Evolutionary conservation across 2,329 filamentous ascomycete species (phyloP).

Genomic region (Daldinia eschscholtzii): DNA sequence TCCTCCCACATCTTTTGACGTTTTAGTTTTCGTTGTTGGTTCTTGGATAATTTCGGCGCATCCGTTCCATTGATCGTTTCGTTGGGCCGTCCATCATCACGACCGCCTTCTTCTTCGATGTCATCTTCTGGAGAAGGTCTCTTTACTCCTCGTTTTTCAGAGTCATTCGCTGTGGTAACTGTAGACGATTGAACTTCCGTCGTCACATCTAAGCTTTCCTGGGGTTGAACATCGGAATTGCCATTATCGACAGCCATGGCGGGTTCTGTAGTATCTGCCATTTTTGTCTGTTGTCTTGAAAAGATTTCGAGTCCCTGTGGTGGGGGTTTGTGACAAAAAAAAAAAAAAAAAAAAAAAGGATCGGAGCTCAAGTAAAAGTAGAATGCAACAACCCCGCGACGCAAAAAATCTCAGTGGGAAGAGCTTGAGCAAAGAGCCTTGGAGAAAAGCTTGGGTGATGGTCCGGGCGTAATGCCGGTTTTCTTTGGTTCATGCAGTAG

Average conservation of each 20-base stretch:
- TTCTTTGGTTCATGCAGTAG: conserved; percentile 1
- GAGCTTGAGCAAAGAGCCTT: not conserved
- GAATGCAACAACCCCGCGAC: conserved; percentile 1
- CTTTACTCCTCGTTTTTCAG: conserved; percentile 43
- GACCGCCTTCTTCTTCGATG: conserved; percentile 66
- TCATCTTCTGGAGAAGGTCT: conserved; percentile 52
- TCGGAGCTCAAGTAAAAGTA: not conserved
- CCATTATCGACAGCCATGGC: conserved; percentile 20
- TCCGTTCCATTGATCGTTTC: conserved; percentile 53
- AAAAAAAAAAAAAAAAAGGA: not conserved
- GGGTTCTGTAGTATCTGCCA: conserved; percentile 22
- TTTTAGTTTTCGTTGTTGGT: conserved; percentile 82
- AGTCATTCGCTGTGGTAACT: conserved; percentile 3
- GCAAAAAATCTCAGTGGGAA: not conserved
- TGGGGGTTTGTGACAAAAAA: not conserved
- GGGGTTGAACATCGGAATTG: conserved; percentile 13
- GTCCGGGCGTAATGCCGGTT: not conserved
- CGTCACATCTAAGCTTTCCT: conserved; percentile 28
- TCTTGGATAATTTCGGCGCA: conserved; percentile 77
- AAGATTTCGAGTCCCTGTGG: not conserved
- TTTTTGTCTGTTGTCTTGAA: conserved; percentile 6
- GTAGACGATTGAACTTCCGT: conserved; percentile 21
- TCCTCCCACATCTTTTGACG: conserved; percentile 82
- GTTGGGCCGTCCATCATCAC: conserved; percentile 55
- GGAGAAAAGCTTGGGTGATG: not conserved